These are phyloP conservation scores for Penicillium pulvis DNA, from an alignment of 495 filamentous ascomycete genomes.

Conservation along the genomic window DNA sequence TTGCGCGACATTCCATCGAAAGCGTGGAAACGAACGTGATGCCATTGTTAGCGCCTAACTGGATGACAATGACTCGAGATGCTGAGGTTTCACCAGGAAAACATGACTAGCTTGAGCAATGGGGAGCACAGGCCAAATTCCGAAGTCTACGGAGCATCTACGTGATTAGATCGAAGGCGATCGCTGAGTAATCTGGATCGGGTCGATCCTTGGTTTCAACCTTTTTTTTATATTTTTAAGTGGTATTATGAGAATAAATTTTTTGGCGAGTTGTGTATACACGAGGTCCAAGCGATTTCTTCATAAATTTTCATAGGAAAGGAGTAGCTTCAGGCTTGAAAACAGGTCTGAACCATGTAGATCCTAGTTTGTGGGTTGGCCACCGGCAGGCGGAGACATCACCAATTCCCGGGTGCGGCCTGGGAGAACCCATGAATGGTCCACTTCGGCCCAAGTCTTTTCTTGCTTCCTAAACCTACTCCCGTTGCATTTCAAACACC, in stretches of 20 bases:
- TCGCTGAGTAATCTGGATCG: slow-evolving; percentile 27
- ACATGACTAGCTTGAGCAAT: slow-evolving; percentile 18
- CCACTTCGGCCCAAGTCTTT: slow-evolving; percentile 30
- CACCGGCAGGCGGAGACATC: slow-evolving; percentile 24
- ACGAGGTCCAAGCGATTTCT: not conserved
- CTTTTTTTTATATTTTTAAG: not conserved
- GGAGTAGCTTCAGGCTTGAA: not conserved
- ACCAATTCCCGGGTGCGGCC: slow-evolving; percentile 23
- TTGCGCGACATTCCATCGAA: slow-evolving; percentile 17
- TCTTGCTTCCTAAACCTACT: slow-evolving; percentile 19
- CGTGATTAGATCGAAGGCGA: slow-evolving; percentile 6
- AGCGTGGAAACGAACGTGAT: slow-evolving; percentile 18
- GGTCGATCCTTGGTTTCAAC: slow-evolving; percentile 9
- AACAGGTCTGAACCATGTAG: not conserved
- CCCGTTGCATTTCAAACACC: slow-evolving; percentile 20
- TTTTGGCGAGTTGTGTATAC: not conserved
- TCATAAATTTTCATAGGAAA: not conserved
- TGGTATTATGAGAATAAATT: too few relatives aligned
- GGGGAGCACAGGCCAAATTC: not conserved
- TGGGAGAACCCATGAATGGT: slow-evolving; percentile 21
- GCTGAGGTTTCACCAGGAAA: slow-evolving; percentile 5
- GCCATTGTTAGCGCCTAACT: slow-evolving; percentile 9
- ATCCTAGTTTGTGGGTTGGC: slow-evolving; percentile 16
- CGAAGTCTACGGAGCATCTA: not conserved
- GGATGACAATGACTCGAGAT: not conserved